These are phyloP conservation scores for Sedum album DNA, from an alignment of 164 flowering plant species.

Conservation along the genomic window DNA sequence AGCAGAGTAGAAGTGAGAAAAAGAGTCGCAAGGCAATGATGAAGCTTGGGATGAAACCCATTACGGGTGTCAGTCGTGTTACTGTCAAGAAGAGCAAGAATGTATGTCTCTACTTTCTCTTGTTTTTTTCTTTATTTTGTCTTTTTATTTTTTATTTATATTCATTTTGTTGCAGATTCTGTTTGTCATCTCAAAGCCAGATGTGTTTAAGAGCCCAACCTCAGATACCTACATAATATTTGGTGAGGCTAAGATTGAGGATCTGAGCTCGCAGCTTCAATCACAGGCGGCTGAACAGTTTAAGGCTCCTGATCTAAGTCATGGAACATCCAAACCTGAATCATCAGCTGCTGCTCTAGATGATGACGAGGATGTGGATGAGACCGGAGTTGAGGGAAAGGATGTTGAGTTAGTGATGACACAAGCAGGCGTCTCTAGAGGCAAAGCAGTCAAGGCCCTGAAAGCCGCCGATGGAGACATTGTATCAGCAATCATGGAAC, in stretches of 20 bases:
- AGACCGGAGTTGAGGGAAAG: constrained; percentile 40
- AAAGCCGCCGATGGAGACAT: constrained; percentile 36
- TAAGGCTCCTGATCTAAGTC: constrained; percentile 31
- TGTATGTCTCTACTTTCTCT: constrained; percentile 18
- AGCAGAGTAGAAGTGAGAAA: constrained; percentile 50
- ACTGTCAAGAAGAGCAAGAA: constrained; percentile 50
- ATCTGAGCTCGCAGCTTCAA: constrained; percentile 39
- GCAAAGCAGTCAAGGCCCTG: constrained; percentile 34
- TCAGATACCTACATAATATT: constrained; percentile 37
- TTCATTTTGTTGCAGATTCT: constrained; percentile 19
- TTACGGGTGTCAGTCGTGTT: constrained; percentile 45
- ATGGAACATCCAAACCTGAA: constrained; percentile 28
- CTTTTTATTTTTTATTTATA: not conserved
- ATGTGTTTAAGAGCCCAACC: constrained; percentile 41
- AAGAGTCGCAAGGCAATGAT: constrained; percentile 51
- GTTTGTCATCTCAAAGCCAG: constrained; percentile 40
- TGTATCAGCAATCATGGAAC: constrained; percentile 43
- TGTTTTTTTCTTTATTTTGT: not conserved
- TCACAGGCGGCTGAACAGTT: constrained; percentile 43
- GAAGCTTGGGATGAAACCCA: constrained; percentile 51
- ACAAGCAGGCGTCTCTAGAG: constrained; percentile 34
- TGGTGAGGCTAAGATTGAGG: constrained; percentile 47
- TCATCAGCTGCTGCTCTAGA: constrained; percentile 27
- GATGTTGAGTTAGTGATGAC: constrained; percentile 45
- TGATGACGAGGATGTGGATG: constrained; percentile 42